Base-by-base conservation (phyloP, 352 stramenopile genomes). In the Phytophthora fragariae region DNA sequence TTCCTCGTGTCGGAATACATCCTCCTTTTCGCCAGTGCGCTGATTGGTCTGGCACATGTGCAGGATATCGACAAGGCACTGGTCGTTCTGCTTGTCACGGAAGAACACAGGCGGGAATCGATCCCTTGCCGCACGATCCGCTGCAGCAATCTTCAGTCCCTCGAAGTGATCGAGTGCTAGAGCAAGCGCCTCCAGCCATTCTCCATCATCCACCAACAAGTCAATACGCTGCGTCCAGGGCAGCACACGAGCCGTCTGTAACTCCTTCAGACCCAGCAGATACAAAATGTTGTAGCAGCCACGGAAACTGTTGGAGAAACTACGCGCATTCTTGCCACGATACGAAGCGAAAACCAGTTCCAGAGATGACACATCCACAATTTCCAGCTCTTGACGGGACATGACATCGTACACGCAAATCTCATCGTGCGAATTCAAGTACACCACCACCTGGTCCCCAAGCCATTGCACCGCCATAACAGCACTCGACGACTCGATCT, bases 381-480 rank as follows among this genome's bases (percentile, higher is more conserved):
- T 91, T 75, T 99, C 97, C 29, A 98, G 74, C 67, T 99, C 89
- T 21, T 98, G 97, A 54, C 97, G 97, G 12, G 95, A 98, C 76
- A 98, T 97, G 33, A 97, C 97, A 79, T 99, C 97, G 72, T 99
- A 96, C 19, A 99, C 90, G 39, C 91, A 98, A 62, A 99, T 98
- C 75, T 99, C 95, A 74, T 99, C 98, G 49, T 97, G 92, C 17
- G 97, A 82, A 52, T 96, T 98, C 39, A 99, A 70, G 56, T 99
- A 99, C 49, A 98, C 94, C 35, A 99, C 83, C 29, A 98, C 96
- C 70, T 98, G 88, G 57, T 98, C 96, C n/a, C 93, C 95, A 27
- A 99, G 83, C 97, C 97, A 99, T 76, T 99, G 94, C 59, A 98
- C 88, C 44, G 96, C 94, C 60, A 99, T 93, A 11, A 98, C 89